Evolutionary conservation across 2,329 filamentous ascomycete genomes (phyloP), one percentile per base, ranked within the genome.

Genomic region (Fusarium tjaetaba): DNA sequence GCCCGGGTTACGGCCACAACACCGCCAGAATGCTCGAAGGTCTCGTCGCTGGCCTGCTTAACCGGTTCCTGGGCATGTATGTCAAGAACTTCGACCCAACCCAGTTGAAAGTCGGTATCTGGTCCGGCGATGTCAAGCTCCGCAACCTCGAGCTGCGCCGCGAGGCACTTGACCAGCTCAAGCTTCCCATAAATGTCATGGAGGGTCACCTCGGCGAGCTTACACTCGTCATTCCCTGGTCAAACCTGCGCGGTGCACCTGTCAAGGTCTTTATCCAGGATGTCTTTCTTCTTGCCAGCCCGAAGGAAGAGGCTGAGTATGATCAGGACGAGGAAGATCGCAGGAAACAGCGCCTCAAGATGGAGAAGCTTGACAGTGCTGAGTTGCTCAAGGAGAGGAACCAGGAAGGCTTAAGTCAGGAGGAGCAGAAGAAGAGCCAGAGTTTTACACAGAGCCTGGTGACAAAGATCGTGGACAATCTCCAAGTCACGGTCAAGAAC

Each of bases 41-140:
- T 77, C 89, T 99, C 78, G 96, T 98, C 74, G 95, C 96, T 79
- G 97, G 96, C 85, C 88, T 99, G 87, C 92, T 99, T 79, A 99
- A 99, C 87, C 93, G 97, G 87, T 98, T 99, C 85, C 86, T 99
- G 90, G 97, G 96, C 88, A 97, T 98, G 93, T 99, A 99, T 84
- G 96, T 99, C 84, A 95, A 97, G 89, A 98, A 99, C 85, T 99
- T 99, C 82, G 96, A 99, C 84, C 94, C 96, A 61, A 93, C 94
- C 79, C 96, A 99, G 86, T 89, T 99, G 75, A 99, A 99, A 82
- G 95, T 99, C 73, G 96, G 97, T 73, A 99, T 99, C 79, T 99
- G 96, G 96, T 97, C 94, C 28, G 96, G 97, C 78, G 96, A 99
- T 86, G 96, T 99, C 79, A 97, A 97, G 85, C 88, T 99, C 51